A percentile compares a stretch with the other conserved stretches of the same genome.
phyloP scores from a whole-genome alignment of 805 yeast genomes.

The Lachancea kluyveri region DNA sequence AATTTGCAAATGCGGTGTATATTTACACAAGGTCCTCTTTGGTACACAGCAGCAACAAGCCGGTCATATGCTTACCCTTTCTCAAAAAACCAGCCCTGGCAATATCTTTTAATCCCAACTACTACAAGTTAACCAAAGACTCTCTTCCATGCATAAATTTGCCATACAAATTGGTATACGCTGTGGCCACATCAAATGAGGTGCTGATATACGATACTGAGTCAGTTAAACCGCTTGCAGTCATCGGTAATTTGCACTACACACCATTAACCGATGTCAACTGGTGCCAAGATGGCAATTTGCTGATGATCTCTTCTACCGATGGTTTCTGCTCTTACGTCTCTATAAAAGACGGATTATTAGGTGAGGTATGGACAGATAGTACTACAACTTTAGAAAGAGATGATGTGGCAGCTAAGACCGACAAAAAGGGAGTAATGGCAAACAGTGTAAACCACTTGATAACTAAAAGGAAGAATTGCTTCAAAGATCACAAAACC shows the following conservation, averaged over 20 bases:
- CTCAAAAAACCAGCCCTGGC: constrained; percentile 81
- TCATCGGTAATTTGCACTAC: constrained; percentile 76
- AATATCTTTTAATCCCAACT: constrained; percentile 65
- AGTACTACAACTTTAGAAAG: no score
- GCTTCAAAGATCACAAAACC: no score
- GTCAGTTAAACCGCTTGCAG: constrained; percentile 58
- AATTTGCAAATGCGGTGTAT: constrained; percentile 62
- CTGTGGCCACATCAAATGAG: constrained; percentile 88
- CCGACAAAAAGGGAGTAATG: no score
- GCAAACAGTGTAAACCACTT: no score
- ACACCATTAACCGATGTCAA: constrained; percentile 80
- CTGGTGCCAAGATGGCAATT: constrained; percentile 76
- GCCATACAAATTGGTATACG: constrained; percentile 80
- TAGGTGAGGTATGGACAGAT: no score
- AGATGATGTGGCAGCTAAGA: no score
- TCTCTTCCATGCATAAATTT: constrained; percentile 40
- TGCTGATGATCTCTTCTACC: constrained; percentile 70
- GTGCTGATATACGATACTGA: constrained; percentile 80
- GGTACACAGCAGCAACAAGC: constrained; percentile 41
- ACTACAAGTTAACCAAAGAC: constrained; percentile 34
- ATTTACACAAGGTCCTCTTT: constrained; percentile 70
- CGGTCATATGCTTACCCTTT: constrained; percentile 75
- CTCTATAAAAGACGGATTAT: constrained; percentile 42
- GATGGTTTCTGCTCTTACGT: constrained; percentile 88
- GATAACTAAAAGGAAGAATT: neutral